These are phyloP conservation scores for Euphorbia celastroides DNA, from an alignment of 441 rosid genomes.

Conservation along the genomic window DNA sequence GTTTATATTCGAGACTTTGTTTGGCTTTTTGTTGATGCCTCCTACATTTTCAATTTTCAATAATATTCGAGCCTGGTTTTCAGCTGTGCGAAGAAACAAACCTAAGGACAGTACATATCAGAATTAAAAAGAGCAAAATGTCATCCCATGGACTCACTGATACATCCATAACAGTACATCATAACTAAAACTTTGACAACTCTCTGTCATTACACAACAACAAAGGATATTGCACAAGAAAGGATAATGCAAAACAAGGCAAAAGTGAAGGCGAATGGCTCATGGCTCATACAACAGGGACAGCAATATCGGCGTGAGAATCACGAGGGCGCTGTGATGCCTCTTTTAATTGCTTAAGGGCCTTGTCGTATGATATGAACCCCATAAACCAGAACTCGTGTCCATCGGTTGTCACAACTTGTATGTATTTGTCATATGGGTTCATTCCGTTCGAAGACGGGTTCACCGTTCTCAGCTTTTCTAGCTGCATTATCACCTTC, in stretches of 20 bases:
- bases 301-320: conserved; percentile 13
- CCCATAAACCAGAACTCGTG: conserved; percentile 90
- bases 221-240: no score
- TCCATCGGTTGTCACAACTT: conserved; percentile 46
- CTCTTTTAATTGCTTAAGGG: conserved; percentile 51
- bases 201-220: not conserved
- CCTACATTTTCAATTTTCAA: no score
- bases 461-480: conserved; percentile 43
- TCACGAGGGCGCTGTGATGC: conserved; percentile 24
- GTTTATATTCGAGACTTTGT: no score
- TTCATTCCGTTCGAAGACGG: conserved; percentile 54
- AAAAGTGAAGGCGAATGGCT: not conserved
- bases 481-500: conserved; percentile 61
- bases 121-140: not conserved
- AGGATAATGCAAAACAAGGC: not conserved
- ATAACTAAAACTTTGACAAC: conserved; percentile 5
- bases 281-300: not conserved
- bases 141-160: not conserved
- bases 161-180: not conserved
- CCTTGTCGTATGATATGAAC: conserved; percentile 64
- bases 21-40: no score
- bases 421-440: conserved; percentile 60
- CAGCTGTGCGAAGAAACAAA: no score
- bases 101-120: not conserved
- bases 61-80: no score